phyloP scores from a whole-genome alignment of 2,329 filamentous ascomycete genomes.

The Gaeumannomyces sp. region DNA sequence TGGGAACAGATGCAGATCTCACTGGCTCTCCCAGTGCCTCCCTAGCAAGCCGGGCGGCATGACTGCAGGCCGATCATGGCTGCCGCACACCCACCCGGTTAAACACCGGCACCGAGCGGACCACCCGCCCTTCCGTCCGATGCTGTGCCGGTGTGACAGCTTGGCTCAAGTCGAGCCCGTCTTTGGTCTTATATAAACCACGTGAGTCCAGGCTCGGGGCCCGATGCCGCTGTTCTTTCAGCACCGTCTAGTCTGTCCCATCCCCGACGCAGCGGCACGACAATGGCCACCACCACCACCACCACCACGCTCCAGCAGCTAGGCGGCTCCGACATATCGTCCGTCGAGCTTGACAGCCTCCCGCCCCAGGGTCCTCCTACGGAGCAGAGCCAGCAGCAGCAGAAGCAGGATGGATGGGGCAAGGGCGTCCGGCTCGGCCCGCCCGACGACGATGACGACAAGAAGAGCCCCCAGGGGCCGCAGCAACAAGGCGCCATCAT shows the following conservation, averaged over 20 bases:
- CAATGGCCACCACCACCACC: background rate
- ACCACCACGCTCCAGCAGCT: background rate
- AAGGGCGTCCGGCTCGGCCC: slow-evolving; percentile 6
- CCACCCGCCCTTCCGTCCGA: too few relatives aligned
- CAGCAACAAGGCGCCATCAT: background rate
- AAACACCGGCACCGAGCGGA: background rate
- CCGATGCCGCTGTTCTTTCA: too few relatives aligned
- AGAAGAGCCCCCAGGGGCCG: background rate
- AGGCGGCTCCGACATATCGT: background rate
- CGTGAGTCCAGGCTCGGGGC: too few relatives aligned
- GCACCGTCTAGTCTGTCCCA: too few relatives aligned
- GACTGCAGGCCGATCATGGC: too few relatives aligned
- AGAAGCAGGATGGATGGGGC: slow-evolving; percentile 2
- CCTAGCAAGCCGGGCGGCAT: too few relatives aligned
- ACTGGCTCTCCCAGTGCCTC: too few relatives aligned
- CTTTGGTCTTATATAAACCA: too few relatives aligned
- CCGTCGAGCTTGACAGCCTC: background rate
- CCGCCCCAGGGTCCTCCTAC: background rate
- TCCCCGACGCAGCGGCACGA: background rate
- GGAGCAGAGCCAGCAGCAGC: background rate
- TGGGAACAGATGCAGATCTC: too few relatives aligned
- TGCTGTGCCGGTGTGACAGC: too few relatives aligned
- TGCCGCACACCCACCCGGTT: background rate
- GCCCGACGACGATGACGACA: background rate
- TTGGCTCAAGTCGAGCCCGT: too few relatives aligned